Base-by-base conservation (phyloP, 2,329 filamentous ascomycete genomes). In the Raffaelea albimanens region DNA sequence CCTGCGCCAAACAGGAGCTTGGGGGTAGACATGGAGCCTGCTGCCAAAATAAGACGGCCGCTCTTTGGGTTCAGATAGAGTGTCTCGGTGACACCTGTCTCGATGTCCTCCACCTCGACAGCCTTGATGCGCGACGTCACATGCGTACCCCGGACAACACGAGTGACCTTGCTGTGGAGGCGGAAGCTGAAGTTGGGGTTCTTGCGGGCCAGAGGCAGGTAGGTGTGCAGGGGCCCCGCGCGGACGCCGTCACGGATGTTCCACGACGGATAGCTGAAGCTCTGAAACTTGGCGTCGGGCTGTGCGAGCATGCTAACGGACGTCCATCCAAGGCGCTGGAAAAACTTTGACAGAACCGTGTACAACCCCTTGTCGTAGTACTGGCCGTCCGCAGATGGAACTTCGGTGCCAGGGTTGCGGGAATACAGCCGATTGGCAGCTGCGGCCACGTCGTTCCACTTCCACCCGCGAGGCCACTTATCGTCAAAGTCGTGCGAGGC, bases 401-500 rank as follows among this genome's bases (percentile, higher is more conserved):
- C 31, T 34, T 34, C 31, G 10, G 31, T 34, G 31, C 31, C 31
- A 16, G 31, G 31, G 31, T 34, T 34, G 16, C 31, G 31, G n/a
- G n/a, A n/a, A n/a, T 87, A 88, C 8, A 83, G 77, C 40, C 78
- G 74, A 23, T 73, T 65, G 7, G 80, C 76, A 2, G 83, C 76
- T 22, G 66, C 60, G 50, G 67, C 65, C 59, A 87, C 74, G 54
- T 87, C 82, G 5, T 66, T 61, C n/a, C 78, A 71, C 61, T 83
- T 81, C 84, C 84, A 89, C 23, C 83, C 84, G 2, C 66, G 53
- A 1, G 84, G 84, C 67, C 85, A 89, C 61, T 83, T 83, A 59
- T 76, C 72, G 59, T 87, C 81, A 69, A 83, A 88, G 58, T 88
- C 85, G 7, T 67, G 60, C 4, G 75, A 69, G 50, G 80, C 76